These are phyloP conservation scores for Microsporum ferrugineum DNA, from an alignment of 2,329 filamentous ascomycete genomes.

Conservation along the genomic window DNA sequence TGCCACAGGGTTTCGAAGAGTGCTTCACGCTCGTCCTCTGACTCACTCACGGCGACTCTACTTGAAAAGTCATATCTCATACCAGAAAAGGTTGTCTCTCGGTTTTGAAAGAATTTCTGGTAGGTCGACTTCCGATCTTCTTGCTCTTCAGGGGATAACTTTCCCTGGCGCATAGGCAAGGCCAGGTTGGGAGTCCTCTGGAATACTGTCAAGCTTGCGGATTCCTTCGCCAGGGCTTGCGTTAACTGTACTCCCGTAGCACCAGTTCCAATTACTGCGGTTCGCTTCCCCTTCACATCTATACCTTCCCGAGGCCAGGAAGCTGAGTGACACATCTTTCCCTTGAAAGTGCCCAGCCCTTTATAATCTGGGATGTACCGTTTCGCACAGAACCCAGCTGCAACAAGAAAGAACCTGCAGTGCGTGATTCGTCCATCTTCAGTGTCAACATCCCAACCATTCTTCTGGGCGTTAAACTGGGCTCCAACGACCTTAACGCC, in stretches of 20 bases:
- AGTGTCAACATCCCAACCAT: constrained; percentile 37
- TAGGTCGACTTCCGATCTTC: constrained; percentile 34
- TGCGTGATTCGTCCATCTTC: constrained; percentile 31
- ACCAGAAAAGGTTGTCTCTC: constrained; percentile 44
- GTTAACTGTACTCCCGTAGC: constrained; percentile 54
- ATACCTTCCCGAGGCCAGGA: constrained; percentile 50
- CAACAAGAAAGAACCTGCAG: constrained; percentile 37
- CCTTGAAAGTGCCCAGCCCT: constrained; percentile 41
- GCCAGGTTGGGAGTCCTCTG: constrained; percentile 57
- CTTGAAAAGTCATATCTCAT: constrained; percentile 45
- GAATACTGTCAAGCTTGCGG: constrained; percentile 41
- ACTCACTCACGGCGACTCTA: constrained; percentile 44
- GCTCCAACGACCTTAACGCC: constrained; percentile 34
- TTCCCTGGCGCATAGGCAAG: constrained; percentile 47
- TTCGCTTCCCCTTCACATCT: constrained; percentile 47
- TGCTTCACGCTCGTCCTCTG: constrained; percentile 38
- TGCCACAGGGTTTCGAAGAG: constrained; percentile 41
- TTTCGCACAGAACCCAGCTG: constrained; percentile 39
- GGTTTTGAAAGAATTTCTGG: constrained; percentile 39
- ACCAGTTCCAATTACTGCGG: constrained; percentile 54
- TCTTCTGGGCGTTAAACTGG: constrained; percentile 27
- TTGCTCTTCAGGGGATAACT: constrained; percentile 41
- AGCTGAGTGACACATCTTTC: constrained; percentile 48
- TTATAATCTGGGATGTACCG: constrained; percentile 32
- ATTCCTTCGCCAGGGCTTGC: constrained; percentile 47